A percentile compares a stretch with the other conserved stretches of the same genome.
Conservation (phyloP, 768 basidiomycete genomes). For the Lentinus tigrinus region DNA sequence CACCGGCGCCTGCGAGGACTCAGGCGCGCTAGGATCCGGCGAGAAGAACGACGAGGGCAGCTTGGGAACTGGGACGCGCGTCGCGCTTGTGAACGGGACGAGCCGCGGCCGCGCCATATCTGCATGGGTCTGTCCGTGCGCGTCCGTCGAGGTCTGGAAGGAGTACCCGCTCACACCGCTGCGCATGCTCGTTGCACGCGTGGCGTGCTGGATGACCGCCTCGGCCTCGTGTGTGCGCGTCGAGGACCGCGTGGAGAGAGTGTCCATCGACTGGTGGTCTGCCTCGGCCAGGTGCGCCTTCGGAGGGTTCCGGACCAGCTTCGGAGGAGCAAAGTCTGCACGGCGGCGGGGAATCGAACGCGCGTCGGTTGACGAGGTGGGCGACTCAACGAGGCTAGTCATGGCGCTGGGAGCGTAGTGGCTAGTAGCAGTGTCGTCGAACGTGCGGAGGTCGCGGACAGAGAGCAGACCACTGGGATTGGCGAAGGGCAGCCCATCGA, state of each 20-base stretch:
- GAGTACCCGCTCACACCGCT: slow-evolving; percentile 42
- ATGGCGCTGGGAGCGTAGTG: slow-evolving; percentile 40
- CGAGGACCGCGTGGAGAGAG: slow-evolving; percentile 33
- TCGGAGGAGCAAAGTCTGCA: slow-evolving; percentile 67
- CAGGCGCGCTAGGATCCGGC: slow-evolving; percentile 1
- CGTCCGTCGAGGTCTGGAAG: slow-evolving; percentile 27
- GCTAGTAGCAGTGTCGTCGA: slow-evolving; percentile 36
- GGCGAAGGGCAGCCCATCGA: slow-evolving; percentile 15
- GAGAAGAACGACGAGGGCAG: slow-evolving; percentile 31
- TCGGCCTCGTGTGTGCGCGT: slow-evolving; percentile 40
- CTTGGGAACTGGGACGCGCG: slow-evolving; percentile 62
- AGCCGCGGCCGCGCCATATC: slow-evolving; percentile 50
- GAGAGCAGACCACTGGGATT: slow-evolving; percentile 5
- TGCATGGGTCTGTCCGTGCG: neutral
- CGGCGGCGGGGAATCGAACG: slow-evolving; percentile 67
- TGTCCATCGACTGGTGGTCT: slow-evolving; percentile 28
- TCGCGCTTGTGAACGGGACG: slow-evolving; percentile 69
- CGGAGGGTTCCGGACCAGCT: slow-evolving; percentile 38
- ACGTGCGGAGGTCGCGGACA: slow-evolving; percentile 29
- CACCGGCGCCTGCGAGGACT: slow-evolving; percentile 5
- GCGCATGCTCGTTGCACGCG: slow-evolving; percentile 53
- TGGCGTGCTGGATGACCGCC: slow-evolving; percentile 46
- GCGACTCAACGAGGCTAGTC: slow-evolving; percentile 51
- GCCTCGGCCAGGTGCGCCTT: slow-evolving; percentile 30
- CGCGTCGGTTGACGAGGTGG: slow-evolving; percentile 62